Base-by-base conservation (phyloP, 2,329 filamentous ascomycete species). In the Diaporthe aspalathi region DNA sequence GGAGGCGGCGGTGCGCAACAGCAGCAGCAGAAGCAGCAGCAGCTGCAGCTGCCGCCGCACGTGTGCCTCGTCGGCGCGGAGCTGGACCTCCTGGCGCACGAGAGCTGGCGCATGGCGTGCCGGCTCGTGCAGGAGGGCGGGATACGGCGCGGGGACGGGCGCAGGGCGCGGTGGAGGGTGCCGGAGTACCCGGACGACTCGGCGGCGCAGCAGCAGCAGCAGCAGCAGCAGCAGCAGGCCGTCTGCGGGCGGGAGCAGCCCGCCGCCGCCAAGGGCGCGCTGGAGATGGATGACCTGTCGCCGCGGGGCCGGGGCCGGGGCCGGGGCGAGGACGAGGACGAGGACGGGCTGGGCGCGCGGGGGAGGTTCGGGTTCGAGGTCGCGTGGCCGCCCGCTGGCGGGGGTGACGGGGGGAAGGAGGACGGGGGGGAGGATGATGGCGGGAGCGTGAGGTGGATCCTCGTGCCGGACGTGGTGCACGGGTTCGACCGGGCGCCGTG, bases 41-140 rank as follows among this genome's bases (percentile, higher is more conserved):
- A n/a, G n/a, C n/a, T n/a, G 35, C 6, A 12, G 27, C 76, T 87
- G 38, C 85, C 85, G 6, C 76, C 75, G 22, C 78, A 81, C 54
- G 77, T 87, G 4, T 86, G 84, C 72, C 74, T 85, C 43, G 73
- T 86, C 8, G 83, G 77, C 0, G 80, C 80, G 17, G 83, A 87
- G 78, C 79, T 84, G 68, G 86, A 87, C 75, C 81, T 85, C 76
- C 75, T 86, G 17, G 81, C 80, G 1, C 78, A 81, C 43, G 86
- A 86, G 75, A 79, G 74, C 11, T 83, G 80, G 80, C 74, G 79
- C 35, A 76, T 84, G 76, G 80, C 80, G 27, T 79, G 77, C 68
- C 77, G 75, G 57, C 70, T 84, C 5, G 80, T 80, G 6, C 38
- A 56, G 29, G 71, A 72, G 80, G 79, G 1, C 75, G 77, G 29